Conservation (phyloP, 1,284 basidiomycete species). For the Lentinus polychrous region DNA sequence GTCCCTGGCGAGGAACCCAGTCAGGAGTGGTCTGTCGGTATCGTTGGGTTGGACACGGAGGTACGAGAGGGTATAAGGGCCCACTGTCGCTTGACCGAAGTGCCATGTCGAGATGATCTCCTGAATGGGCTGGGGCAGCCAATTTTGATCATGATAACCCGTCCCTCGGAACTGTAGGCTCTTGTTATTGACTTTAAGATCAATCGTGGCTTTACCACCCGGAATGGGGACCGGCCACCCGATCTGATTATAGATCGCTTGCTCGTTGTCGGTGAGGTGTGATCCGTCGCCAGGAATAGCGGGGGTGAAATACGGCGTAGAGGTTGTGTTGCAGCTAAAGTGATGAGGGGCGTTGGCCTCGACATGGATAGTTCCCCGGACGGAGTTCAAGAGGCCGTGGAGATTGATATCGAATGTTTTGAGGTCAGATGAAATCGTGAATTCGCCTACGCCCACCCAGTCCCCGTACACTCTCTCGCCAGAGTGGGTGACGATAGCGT, state of each 20-base stretch:
- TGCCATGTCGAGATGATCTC: slow-evolving; percentile 19
- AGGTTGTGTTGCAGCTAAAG: slow-evolving; percentile 19
- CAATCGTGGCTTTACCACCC: slow-evolving; percentile 18
- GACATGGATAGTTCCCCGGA: slow-evolving; percentile 14
- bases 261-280: slow-evolving; percentile 11
- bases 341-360: slow-evolving; percentile 13
- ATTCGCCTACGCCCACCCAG: slow-evolving; percentile 17
- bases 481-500: slow-evolving; percentile 12
- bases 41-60: slow-evolving; percentile 14
- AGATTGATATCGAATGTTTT: slow-evolving; percentile 15
- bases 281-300: slow-evolving; percentile 8
- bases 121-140: slow-evolving; percentile 17
- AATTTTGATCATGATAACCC: slow-evolving; percentile 24
- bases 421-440: slow-evolving; percentile 15
- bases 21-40: slow-evolving; percentile 17
- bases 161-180: slow-evolving; percentile 16
- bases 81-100: slow-evolving; percentile 19
- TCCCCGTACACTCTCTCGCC: slow-evolving; percentile 15
- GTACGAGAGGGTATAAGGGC: slow-evolving; percentile 20
- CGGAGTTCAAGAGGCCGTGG: slow-evolving; percentile 13
- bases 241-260: slow-evolving; percentile 18
- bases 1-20: slow-evolving; percentile 19
- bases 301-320: slow-evolving; percentile 16
- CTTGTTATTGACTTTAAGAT: slow-evolving; percentile 16
- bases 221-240: slow-evolving; percentile 21